Conservation (phyloP, 2,329 filamentous ascomycete species). For the Fusarium compactum region DNA sequence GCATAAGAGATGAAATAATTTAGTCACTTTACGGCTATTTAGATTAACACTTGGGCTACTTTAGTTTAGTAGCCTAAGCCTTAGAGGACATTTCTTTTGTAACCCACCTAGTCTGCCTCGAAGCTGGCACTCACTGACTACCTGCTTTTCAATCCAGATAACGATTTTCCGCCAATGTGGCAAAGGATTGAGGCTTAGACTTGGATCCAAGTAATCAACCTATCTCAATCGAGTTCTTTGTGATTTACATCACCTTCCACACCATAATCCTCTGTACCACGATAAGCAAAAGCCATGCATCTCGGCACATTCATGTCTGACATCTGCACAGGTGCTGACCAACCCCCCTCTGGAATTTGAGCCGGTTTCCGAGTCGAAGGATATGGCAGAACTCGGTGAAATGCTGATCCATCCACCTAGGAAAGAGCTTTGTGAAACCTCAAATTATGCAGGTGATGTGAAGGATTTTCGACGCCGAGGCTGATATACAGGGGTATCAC, state of each 20-base stretch:
- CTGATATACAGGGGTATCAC: not conserved
- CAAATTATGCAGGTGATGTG: not conserved
- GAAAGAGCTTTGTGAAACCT: not conserved
- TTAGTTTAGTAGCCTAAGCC: too few species aligned
- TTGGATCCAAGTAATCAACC: not conserved
- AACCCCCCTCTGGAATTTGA: not conserved
- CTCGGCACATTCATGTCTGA: not conserved
- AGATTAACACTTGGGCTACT: too few species aligned
- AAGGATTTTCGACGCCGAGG: not conserved
- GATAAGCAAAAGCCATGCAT: not conserved
- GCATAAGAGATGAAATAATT: too few species aligned
- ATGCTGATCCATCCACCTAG: not conserved
- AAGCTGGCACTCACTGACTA: not conserved
- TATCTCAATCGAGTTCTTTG: not conserved
- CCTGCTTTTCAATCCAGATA: not conserved
- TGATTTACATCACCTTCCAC: not conserved
- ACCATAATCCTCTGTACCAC: not conserved
- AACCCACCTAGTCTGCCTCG: accelerated
- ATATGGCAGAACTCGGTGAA: not conserved
- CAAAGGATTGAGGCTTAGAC: not conserved
- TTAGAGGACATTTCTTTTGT: too few species aligned
- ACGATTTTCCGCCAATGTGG: not conserved
- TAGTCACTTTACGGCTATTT: too few species aligned
- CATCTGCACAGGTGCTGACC: not conserved
- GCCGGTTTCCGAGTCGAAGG: not conserved